Percentiles rank a stretch among this genome's conserved stretches.
Conservation (phyloP, 2,329 filamentous ascomycete species). For the Botrytis pseudocinerea region DNA sequence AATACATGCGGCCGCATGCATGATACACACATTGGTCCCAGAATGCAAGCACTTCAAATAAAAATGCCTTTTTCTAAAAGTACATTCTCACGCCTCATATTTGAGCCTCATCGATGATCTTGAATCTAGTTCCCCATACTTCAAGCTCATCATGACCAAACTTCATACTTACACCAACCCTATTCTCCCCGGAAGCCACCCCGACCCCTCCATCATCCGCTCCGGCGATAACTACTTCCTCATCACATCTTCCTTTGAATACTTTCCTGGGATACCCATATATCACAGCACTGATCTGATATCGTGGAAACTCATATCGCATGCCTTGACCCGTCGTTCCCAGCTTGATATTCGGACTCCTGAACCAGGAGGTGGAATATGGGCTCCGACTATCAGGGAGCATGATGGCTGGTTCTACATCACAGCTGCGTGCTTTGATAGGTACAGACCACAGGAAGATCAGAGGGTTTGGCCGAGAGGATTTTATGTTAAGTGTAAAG, state of each 20-base stretch:
- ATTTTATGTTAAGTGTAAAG: slow-evolving; percentile 18
- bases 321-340: slow-evolving; percentile 42
- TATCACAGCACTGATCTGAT: slow-evolving; percentile 46
- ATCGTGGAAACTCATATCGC: slow-evolving; percentile 50
- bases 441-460: slow-evolving; percentile 17
- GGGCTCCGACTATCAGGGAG: slow-evolving; percentile 50
- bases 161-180: slow-evolving; percentile 45
- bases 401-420: slow-evolving; percentile 49
- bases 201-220: slow-evolving; percentile 41
- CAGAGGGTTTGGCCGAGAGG: slow-evolving; percentile 15
- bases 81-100: not conserved
- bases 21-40: not conserved
- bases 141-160: slow-evolving; percentile 16
- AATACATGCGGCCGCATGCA: not conserved
- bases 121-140: not conserved
- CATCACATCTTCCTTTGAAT: slow-evolving; percentile 20
- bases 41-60: not conserved
- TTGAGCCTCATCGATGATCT: not conserved
- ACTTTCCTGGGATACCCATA: slow-evolving; percentile 14
- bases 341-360: slow-evolving; percentile 45
- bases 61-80: not conserved
- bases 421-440: slow-evolving; percentile 44
- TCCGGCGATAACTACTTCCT: slow-evolving; percentile 14
- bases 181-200: slow-evolving; percentile 47
- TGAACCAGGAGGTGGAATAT: slow-evolving; percentile 46